Evolutionary conservation across 495 filamentous ascomycete species (phyloP).

Genomic region (Penicillium arizonense): DNA sequence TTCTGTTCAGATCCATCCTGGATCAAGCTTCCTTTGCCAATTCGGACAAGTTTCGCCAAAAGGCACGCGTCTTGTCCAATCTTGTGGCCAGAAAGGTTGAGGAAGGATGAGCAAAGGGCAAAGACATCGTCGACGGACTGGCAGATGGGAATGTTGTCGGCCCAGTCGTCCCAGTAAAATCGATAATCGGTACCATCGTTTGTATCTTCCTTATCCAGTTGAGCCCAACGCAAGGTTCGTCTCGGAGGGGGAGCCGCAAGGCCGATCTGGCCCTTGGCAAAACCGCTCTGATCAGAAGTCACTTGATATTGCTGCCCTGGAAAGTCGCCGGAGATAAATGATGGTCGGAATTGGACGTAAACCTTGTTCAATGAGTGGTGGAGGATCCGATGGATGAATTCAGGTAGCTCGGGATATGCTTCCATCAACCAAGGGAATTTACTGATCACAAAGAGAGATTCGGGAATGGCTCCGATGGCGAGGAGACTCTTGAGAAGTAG

Average conservation of each 20-base stretch:
- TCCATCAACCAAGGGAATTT: slow-evolving; percentile 90
- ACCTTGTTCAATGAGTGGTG: slow-evolving; percentile 74
- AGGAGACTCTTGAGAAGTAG: slow-evolving; percentile 80
- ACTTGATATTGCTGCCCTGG: slow-evolving; percentile 48
- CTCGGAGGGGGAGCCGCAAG: slow-evolving; percentile 53
- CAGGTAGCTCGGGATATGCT: slow-evolving; percentile 71
- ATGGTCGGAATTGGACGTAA: slow-evolving; percentile 53
- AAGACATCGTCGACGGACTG: slow-evolving; percentile 90
- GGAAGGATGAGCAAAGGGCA: slow-evolving; percentile 76
- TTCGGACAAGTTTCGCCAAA: slow-evolving; percentile 75
- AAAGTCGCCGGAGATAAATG: slow-evolving; percentile 36
- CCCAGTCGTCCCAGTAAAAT: slow-evolving; percentile 98
- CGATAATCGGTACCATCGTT: slow-evolving; percentile 73
- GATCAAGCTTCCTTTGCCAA: slow-evolving; percentile 71
- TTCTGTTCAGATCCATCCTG: slow-evolving; percentile 71
- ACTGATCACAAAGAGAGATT: slow-evolving; percentile 88
- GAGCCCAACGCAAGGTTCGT: slow-evolving; percentile 72
- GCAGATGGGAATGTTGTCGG: slow-evolving; percentile 87
- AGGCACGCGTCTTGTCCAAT: slow-evolving; percentile 80
- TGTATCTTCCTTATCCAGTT: slow-evolving; percentile 70
- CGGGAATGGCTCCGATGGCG: slow-evolving; percentile 87
- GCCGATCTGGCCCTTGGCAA: slow-evolving; percentile 64
- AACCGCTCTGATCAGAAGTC: slow-evolving; percentile 59
- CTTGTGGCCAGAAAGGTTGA: slow-evolving; percentile 81
- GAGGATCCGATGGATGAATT: slow-evolving; percentile 80